These are phyloP conservation scores for Metschnikowia corniflorae DNA, from an alignment of 805 yeast species.

Conservation along the genomic window DNA sequence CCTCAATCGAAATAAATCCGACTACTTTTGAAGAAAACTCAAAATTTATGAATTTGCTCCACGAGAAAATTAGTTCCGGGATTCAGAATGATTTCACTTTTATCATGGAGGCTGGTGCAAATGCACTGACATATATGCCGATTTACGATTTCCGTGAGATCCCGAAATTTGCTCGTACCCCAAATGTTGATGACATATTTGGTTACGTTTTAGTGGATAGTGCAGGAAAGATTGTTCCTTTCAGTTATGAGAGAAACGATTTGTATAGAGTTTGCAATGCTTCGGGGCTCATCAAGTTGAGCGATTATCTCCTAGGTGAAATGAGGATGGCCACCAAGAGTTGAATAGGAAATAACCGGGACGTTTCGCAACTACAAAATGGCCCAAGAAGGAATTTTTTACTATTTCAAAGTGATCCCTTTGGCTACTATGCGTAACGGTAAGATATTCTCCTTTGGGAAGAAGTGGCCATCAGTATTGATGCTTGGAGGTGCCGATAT, in stretches of 20 bases:
- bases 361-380: too few relatives aligned
- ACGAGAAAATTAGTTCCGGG: constrained; percentile 24
- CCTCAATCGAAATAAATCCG: constrained; percentile 18
- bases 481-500: too few relatives aligned
- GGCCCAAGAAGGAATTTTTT: too few relatives aligned
- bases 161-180: constrained; percentile 62
- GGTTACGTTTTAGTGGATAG: constrained; percentile 65
- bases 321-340: constrained; percentile 12
- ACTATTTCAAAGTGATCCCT: too few relatives aligned
- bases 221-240: constrained; percentile 51
- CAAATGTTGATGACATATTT: constrained; percentile 65
- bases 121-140: constrained; percentile 57
- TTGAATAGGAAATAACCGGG: too few relatives aligned
- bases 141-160: constrained; percentile 65
- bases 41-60: constrained; percentile 27
- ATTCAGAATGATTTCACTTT: constrained; percentile 45
- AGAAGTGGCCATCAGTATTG: too few relatives aligned
- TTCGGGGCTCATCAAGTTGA: constrained; percentile 17
- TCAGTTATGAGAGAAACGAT: constrained; percentile 53
- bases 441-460: too few relatives aligned
- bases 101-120: constrained; percentile 52
- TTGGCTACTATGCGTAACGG: too few relatives aligned
- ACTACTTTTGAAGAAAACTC: constrained; percentile 24
- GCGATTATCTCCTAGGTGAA: constrained; percentile 17
- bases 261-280: constrained; percentile 52